Conservation (phyloP, 2,329 filamentous ascomycete species). For the Fusarium buxicola region DNA sequence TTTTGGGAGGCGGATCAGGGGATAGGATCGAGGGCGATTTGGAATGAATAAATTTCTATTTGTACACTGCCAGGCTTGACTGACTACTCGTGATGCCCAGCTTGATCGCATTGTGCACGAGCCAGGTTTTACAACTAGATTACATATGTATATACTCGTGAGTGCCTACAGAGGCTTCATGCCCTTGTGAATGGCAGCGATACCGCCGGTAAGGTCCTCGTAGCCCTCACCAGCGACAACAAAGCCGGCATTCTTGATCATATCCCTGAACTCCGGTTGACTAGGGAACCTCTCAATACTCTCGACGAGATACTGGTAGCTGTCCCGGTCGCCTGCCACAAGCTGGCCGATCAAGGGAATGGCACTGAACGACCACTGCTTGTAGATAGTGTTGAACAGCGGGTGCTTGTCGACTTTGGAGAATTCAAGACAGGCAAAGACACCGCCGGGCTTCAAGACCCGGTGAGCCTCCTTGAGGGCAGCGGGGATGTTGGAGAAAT, state of each 20-base stretch:
- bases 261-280: slow-evolving; percentile 84
- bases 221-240: slow-evolving; percentile 83
- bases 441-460: slow-evolving; percentile 91
- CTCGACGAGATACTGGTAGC: slow-evolving; percentile 98
- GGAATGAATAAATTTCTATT: slow-evolving; percentile 43
- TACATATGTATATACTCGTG: slow-evolving; percentile 36
- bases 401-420: slow-evolving; percentile 81
- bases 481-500: slow-evolving; percentile 91
- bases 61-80: slow-evolving; percentile 38
- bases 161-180: slow-evolving; percentile 75
- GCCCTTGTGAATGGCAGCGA: slow-evolving; percentile 96
- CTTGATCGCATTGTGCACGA: slow-evolving; percentile 17
- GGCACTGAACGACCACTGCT: slow-evolving; percentile 93
- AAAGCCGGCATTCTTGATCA: slow-evolving; percentile 89
- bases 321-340: slow-evolving; percentile 92
- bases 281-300: slow-evolving; percentile 94
- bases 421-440: slow-evolving; percentile 98
- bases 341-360: slow-evolving; percentile 96
- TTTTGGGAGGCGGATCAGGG: slow-evolving; percentile 32
- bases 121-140: slow-evolving; percentile 34
- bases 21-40: slow-evolving; percentile 32
- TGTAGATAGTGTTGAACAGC: slow-evolving; percentile 87
- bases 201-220: slow-evolving; percentile 90
- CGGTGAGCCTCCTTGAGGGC: slow-evolving; percentile 87
- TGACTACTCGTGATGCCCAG: slow-evolving; percentile 25